Base-by-base conservation (phyloP, 495 filamentous ascomycete genomes). In the Trichoderma reesei region DNA sequence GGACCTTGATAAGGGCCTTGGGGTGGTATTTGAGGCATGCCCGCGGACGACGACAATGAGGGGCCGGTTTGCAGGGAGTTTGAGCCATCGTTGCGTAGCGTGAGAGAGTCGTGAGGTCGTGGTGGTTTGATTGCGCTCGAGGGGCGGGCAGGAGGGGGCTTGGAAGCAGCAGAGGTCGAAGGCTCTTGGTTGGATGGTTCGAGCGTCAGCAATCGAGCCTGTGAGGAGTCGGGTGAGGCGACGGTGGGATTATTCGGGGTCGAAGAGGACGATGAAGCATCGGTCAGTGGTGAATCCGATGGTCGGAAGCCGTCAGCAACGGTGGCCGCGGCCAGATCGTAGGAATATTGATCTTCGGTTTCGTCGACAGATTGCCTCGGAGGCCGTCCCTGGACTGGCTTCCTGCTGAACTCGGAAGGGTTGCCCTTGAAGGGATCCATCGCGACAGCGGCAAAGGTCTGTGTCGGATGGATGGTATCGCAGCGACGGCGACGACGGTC, bases 1-100 rank as follows among this genome's bases (percentile, higher is more conserved):
- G 85, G 79, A 13, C 86, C 86, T 26, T 76, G 78, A 59, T 88
- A 84, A 5, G 86, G 82, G 56, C 80, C 80, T 39, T 90, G 86
- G 3, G 77, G 82, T 68, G 18, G 79, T 78, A 5, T 68, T 61
- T 33, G 74, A 75, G 26, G 77, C 75, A 13, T 39, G 66, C 31
- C 67, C 74, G 54, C 70, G 69, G 9, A 67, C 69, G 37, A 34
- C 5, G 31, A 42, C 10, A 46, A 26, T 63, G 61, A 34, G 9
- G 37, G 61, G 26, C 18, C 41, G n/a, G 31, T 46, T 8, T 67
- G 65, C n/a, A 70, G 69, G 33, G 71, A 66, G 18, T 72, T 75
- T 59, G 68, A 71, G 0, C 75, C 77, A 69, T 79, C 75, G 41
- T 76, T 72, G 60, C 74, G 72, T 48, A 79, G 65, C 34, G 79